Evolutionary conservation across 2,329 filamentous ascomycete genomes (phyloP), one percentile per base, ranked within the genome.

Genomic region (Drechslera avenae): DNA sequence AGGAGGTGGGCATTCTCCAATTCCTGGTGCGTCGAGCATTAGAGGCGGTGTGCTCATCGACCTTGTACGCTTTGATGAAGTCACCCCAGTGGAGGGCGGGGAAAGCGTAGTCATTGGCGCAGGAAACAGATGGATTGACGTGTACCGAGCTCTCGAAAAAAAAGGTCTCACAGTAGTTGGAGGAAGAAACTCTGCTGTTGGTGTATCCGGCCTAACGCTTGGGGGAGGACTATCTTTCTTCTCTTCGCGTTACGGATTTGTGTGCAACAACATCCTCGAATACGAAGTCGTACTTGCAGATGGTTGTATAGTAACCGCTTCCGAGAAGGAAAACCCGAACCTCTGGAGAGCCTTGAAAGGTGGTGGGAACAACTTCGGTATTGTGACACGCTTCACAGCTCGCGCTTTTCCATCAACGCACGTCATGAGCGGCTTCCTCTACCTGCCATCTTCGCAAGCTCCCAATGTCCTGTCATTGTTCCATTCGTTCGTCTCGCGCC

Each of bases 1-100:
- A 62, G 74, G 77, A 16, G 81, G 80, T 12, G 76, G 76, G 0
- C 77, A 79, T 26, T 56, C 59, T n/a, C 56, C 53, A 9, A 46
- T 59, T 26, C 44, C 46, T 12, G 55, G 57, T n/a, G 56, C 59
- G 2, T 60, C 64, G 9, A 69, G 60, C 34, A 61, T 66, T 17
- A 37, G 49, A 3, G 54, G 53, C 23, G 64, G 62, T 6, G 54
- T 59, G 2, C 36, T 64, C 2, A 54, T 65, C 14, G 56, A 65
- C 35, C 39, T 64, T 28, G 48, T 49, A 5, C 54, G 50, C 6
- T 56, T 69, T 8, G 42, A 59, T 7, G 30, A 59, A 13, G 43
- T 65, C 5, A 46, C 16, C 0, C 50, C 43, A 3, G 32, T 50
- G 5, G 10, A 35, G n/a, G 52, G 56, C 10, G 26, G 37, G 5